These are phyloP conservation scores for Grosmannia serpens DNA, from an alignment of 2,329 filamentous ascomycete species.

Conservation along the genomic window DNA sequence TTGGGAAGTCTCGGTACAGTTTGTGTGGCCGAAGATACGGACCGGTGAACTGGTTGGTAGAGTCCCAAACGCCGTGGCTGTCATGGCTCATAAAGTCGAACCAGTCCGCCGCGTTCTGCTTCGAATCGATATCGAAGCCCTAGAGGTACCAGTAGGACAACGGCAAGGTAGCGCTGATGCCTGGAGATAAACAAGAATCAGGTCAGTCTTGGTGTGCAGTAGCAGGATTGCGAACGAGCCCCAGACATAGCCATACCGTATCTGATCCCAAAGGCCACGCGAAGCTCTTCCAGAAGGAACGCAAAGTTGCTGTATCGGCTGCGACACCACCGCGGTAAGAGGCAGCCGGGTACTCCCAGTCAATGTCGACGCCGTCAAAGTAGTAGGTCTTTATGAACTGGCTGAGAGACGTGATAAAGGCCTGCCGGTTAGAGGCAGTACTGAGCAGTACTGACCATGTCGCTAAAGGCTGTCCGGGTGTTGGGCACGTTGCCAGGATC, in stretches of 20 bases:
- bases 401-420: conserved; percentile 7
- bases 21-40: conserved; percentile 27
- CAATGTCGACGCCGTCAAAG: conserved; percentile 10
- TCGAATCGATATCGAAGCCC: conserved; percentile 6
- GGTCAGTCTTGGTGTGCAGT: too few species aligned
- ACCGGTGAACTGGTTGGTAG: conserved; percentile 14
- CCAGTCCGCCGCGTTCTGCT: conserved; percentile 13
- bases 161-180: too few species aligned
- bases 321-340: conserved; percentile 10
- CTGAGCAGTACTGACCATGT: not conserved
- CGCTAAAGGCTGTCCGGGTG: not conserved
- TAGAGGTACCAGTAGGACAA: conserved; percentile 8
- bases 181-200: too few species aligned
- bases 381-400: conserved; percentile 9
- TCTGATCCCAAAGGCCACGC: too few species aligned
- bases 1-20: conserved; percentile 31
- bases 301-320: conserved; percentile 9
- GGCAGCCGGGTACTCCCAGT: conserved; percentile 11
- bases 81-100: conserved; percentile 21
- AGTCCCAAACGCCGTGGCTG: conserved; percentile 27
- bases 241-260: too few species aligned
- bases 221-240: too few species aligned
- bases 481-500: conserved; percentile 28
- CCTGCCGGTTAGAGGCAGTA: conserved; percentile 2
- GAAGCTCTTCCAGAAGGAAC: too few species aligned